These are phyloP conservation scores for Apophysomyces variabilis DNA, from an alignment of 371 early-diverging fungal genomes.

Conservation along the genomic window DNA sequence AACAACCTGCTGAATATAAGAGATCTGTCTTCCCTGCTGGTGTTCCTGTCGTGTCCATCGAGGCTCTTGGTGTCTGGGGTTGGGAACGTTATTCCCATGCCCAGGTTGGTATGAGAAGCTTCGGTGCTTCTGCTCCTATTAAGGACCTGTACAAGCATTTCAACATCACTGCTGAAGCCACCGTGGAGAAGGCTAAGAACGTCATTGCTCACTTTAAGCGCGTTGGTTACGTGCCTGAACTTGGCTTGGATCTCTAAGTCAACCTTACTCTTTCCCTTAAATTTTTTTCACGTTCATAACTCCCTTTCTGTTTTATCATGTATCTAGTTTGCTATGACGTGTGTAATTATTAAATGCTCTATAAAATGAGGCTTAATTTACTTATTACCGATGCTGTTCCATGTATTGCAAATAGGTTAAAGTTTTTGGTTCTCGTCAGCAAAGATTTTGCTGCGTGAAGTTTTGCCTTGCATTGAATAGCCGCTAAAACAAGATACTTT, in stretches of 20 bases:
- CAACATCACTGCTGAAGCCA: constrained; percentile 77
- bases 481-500: no score
- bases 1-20: constrained; percentile 85
- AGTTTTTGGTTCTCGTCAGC: no score
- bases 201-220: constrained; percentile 76
- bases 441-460: no score
- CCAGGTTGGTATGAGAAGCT: constrained; percentile 50
- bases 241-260: constrained; percentile 42
- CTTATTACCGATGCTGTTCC: no score
- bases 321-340: constrained; percentile 5
- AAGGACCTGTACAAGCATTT: constrained; percentile 82
- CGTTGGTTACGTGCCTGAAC: constrained; percentile 55
- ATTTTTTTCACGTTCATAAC: constrained; percentile 3
- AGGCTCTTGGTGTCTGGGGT: constrained; percentile 88
- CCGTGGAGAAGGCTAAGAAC: constrained; percentile 81
- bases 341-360: constrained; percentile 5
- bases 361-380: background rate
- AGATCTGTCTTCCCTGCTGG: constrained; percentile 78
- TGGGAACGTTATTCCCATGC: constrained; percentile 89
- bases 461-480: no score
- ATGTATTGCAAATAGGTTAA: no score
- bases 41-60: constrained; percentile 84
- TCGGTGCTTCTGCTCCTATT: constrained; percentile 88
- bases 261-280: background rate
- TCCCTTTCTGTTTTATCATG: no score